Base-by-base conservation (phyloP, 108 stramenopile species). In the Fistulifera pelliculosa region DNA sequence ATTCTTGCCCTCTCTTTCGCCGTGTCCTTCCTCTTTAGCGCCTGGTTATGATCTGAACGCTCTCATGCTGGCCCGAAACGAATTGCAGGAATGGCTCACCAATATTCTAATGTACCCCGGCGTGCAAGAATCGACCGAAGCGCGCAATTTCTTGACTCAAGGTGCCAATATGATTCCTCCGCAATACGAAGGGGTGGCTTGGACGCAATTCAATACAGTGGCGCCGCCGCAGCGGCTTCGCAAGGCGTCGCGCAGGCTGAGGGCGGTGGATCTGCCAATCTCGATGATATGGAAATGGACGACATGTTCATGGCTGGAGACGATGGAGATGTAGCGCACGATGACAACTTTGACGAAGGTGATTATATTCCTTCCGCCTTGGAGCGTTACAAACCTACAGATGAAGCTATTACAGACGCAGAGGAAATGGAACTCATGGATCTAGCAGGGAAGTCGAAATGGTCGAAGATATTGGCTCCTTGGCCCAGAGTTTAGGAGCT, bases 261-360 rank as follows among this genome's bases (percentile, higher is more conserved):
- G 16, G 21, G 19, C 4, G 17, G 21, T 8, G 23, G 54, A 23
- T 27, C 27, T 49, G 39, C 17, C 44, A 68, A 68, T 44, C 47
- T 80, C 10, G 89, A 83, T 60, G 90, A 92, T 38, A 87, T 92
- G 90, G 79, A 81, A 25, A 87, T 87, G 86, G 83, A 78, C 15
- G 79, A 81, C 27, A 82, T 84, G 80, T 83, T 80, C 52, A 54
- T 58, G 8, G 61, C 52, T 22, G 82, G 70, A 10, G 80, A 78
- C 40, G 81, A 76, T 23, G 57, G 70, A n/a, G 68, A 69, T 13
- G 58, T 19, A 18, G 38, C 8, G 8, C 54, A 56, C n/a, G 69
- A 73, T 10, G 58, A 64, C 14, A 58, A 68, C 40, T 66, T 67
- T 50, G 80, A 81, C 38, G 70, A 79, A 22, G 76, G 80, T 17